These are phyloP conservation scores for Leccinum subrobustum DNA, from an alignment of 1,284 basidiomycete genomes.

Conservation along the genomic window DNA sequence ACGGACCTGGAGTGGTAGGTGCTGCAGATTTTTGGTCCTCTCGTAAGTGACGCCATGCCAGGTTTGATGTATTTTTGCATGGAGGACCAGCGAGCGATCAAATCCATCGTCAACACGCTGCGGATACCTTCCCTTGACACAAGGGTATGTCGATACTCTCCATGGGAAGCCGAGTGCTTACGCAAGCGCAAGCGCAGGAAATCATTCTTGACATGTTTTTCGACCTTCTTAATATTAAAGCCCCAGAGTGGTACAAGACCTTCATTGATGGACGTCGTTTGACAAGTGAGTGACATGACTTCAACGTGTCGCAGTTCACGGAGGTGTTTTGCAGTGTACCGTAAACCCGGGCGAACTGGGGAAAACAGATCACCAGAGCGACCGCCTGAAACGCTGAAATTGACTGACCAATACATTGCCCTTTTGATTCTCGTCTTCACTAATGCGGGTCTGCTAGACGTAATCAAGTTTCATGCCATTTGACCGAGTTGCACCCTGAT, in stretches of 20 bases:
- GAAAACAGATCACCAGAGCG: constrained; percentile 43
- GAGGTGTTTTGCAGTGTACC: constrained; percentile 55
- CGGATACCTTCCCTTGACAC: constrained; percentile 86
- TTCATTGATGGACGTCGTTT: constrained; percentile 85
- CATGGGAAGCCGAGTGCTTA: constrained; percentile 9
- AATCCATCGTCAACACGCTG: constrained; percentile 82
- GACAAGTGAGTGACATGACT: constrained; percentile 59
- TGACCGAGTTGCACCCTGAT: constrained; percentile 7
- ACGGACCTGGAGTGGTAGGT: constrained; percentile 90
- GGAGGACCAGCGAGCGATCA: constrained; percentile 84
- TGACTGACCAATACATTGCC: constrained; percentile 93
- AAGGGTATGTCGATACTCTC: constrained; percentile 51
- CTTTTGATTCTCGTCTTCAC: constrained; percentile 87
- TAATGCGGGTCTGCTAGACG: constrained; percentile 86
- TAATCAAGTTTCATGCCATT: constrained; percentile 37
- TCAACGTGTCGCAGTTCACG: not conserved
- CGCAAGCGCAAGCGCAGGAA: constrained; percentile 60
- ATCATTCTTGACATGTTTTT: constrained; percentile 93
- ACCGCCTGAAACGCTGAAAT: constrained; percentile 68
- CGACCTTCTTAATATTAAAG: constrained; percentile 88
- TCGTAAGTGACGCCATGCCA: constrained; percentile 31
- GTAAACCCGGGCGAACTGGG: constrained; percentile 42
- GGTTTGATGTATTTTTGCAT: constrained; percentile 95
- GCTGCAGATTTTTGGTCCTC: not conserved
- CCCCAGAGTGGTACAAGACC: constrained; percentile 86